A percentile compares a stretch with the other conserved stretches of the same genome.
phyloP scores from a whole-genome alignment of 305 asterid species.

The Plantago coronopus region DNA sequence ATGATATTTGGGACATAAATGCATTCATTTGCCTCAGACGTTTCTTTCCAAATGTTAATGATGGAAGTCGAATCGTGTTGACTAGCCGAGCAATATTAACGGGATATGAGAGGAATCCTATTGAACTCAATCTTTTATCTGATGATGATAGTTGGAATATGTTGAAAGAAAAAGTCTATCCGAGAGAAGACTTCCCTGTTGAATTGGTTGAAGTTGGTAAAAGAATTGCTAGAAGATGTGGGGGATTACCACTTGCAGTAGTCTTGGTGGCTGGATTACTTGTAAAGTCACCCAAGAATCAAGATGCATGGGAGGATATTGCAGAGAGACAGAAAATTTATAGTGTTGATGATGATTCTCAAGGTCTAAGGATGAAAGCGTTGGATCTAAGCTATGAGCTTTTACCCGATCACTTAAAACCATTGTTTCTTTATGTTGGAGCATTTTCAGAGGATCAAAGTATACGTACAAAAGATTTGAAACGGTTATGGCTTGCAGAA shows the following conservation, averaged over 20 bases:
- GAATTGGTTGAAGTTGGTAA: slow-evolving; percentile 7
- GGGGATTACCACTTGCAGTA: slow-evolving; percentile 22
- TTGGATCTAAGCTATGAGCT: no score
- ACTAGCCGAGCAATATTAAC: slow-evolving; percentile 8
- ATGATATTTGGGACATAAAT: slow-evolving; percentile 24
- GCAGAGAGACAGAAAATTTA: no score
- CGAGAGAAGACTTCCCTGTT: neutral
- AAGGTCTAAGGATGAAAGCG: no score
- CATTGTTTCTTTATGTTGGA: no score
- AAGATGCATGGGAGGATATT: no score
- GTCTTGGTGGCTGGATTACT: slow-evolving; percentile 20
- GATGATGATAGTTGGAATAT: slow-evolving; percentile 19
- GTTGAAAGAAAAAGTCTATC: slow-evolving; percentile 8
- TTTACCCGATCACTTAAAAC: no score
- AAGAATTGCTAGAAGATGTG: slow-evolving; percentile 17
- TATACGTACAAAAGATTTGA: no score
- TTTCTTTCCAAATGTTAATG: slow-evolving; percentile 12
- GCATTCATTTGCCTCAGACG: slow-evolving; percentile 14
- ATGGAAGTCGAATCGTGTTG: slow-evolving; percentile 25
- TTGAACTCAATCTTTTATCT: neutral
- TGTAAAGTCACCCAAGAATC: neutral
- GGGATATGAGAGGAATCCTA: neutral
- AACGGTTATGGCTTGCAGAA: no score
- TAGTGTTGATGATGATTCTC: no score
- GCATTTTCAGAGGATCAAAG: no score